Percentiles rank a stretch among this genome's conserved stretches.
phyloP scores from a whole-genome alignment of 805 yeast species.

The Kodamaea laetipori region DNA sequence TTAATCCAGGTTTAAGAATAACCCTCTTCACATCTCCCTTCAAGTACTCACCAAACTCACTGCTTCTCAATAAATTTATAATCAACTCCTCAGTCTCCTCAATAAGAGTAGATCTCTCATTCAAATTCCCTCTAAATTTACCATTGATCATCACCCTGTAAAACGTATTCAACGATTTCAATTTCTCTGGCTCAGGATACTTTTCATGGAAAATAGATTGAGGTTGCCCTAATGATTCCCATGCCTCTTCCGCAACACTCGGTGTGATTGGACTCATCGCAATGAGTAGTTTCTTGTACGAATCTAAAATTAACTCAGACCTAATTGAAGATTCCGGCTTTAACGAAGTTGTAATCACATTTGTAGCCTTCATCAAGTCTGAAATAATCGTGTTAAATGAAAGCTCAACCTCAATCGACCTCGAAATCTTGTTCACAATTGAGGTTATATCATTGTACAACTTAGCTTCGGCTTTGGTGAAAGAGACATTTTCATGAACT shows the following conservation, averaged over 20 bases:
- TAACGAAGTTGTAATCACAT: conserved; percentile 43
- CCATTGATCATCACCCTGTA: conserved; percentile 77
- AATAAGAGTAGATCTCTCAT: conserved; percentile 36
- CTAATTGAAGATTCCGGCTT: conserved; percentile 36
- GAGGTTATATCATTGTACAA: conserved; percentile 57
- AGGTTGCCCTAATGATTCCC: conserved; percentile 55
- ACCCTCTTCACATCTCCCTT: conserved; percentile 48
- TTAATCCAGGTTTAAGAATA: conserved; percentile 54
- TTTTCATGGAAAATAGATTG: conserved; percentile 52
- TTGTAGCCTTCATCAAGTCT: conserved; percentile 82
- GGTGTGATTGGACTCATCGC: conserved; percentile 82
- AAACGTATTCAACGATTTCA: conserved; percentile 38
- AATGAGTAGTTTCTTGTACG: conserved; percentile 56
- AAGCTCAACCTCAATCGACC: conserved; percentile 58
- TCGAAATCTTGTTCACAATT: conserved; percentile 54
- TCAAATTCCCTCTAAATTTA: conserved; percentile 54
- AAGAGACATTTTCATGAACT: conserved; percentile 20
- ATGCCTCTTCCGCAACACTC: conserved; percentile 76
- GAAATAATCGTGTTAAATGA: conserved; percentile 85
- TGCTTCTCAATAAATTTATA: conserved; percentile 21
- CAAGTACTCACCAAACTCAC: conserved; percentile 16
- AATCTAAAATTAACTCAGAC: conserved; percentile 46
- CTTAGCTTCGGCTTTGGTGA: conserved; percentile 49
- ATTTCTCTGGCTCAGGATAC: conserved; percentile 63
- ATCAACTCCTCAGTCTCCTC: conserved; percentile 36